Evolutionary conservation across 805 yeast species (phyloP), one percentile per base, ranked within the genome.

Genomic region (Kodamaea fukazawae): DNA sequence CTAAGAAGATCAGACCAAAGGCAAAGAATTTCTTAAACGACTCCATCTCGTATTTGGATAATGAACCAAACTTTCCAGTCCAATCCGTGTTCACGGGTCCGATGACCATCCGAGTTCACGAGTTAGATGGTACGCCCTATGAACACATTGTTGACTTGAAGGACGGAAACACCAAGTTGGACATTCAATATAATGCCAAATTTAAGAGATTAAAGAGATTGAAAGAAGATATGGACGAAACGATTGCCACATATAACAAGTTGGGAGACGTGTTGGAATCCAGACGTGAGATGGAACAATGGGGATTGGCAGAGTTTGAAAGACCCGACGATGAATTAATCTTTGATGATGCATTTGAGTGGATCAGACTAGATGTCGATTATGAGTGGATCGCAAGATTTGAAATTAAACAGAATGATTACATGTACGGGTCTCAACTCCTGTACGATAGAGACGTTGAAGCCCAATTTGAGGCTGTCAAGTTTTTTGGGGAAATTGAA

Each of bases 301-400:
- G 98, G 98, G 70, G 72, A 11, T 67, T 88, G 8, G 70, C 76
- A 1, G 95, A 87, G 31, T 80, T 86, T 77, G 67, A 75, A 10
- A 73, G 73, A 34, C 82, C 81, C 22, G 89, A 83, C 36, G 90
- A 81, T 43, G 89, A 82, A 30, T 66, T 67, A 29, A 71, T 78
- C 67, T 71, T 77, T 15, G 80, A 78, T 51, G 97, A 91, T 52
- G 96, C 96, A 0, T 93, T 89, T 61, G 99, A 93, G 54, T 93
- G 99, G 99, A 73, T 93, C 28, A 73, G 99, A 51, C 86, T 91
- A n/a, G 99, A 93, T 63, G 90, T 97, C 0, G 99, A 93, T 59
- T 86, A 83, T 53, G 99, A 93, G 59, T 93, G 99, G 99, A 83
- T 93, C 36, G 87, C 95, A 44, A 78, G 77, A 48, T 70, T 87